Evolutionary conservation across 192 early-diverging fungal genomes (phyloP), one percentile per base, ranked within the genome.

Genomic region (Irineochytrium annulatum): DNA sequence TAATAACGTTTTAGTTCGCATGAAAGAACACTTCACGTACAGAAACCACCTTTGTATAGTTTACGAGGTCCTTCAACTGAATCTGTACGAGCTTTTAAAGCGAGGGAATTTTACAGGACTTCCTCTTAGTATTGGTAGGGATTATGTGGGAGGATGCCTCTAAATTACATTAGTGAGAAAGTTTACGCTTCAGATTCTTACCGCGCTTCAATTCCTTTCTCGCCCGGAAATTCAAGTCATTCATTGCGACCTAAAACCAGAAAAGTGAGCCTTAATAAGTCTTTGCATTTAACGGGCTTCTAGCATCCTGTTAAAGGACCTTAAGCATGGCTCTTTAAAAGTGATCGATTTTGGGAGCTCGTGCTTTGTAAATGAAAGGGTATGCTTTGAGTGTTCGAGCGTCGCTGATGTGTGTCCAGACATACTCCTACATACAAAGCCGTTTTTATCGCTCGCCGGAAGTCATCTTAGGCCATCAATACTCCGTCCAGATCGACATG

Each of bases 321-420:
- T n/a, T 5, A 39, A 69, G 29, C n/a, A 49, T 17, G 19, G 41
- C 19, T 31, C 20, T 20, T 30, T 77, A 24, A 77, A 78, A 44
- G 57, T 78, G 2, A 77, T 77, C 34, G 76, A 78, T 37, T 78
- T 78, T 62, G 76, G 76, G 26, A 73, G 70, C 62, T 64, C 67
- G 0, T 77, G 75, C 35, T 75, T 78, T 45, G 35, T 28, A 4
- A n/a, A 67, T 30, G 67, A 78, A 56, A 51, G 37, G 43, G 69
- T 75, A 52, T 3, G n/a, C n/a, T 32, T 24, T 6, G 29, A 22
- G 26, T 62, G 26, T 43, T 45, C 52, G 33, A 22, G 20, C 14
- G 20, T 34, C 31, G 35, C 30, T 19, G 26, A 53, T 51, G 28
- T 28, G 16, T 11, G 11, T 4, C 14, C 29, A 71, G 70, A 52